Evolutionary conservation across 192 early-diverging fungal genomes (phyloP), one percentile per base, ranked within the genome.

Genomic region (Powellomyces hirtus): DNA sequence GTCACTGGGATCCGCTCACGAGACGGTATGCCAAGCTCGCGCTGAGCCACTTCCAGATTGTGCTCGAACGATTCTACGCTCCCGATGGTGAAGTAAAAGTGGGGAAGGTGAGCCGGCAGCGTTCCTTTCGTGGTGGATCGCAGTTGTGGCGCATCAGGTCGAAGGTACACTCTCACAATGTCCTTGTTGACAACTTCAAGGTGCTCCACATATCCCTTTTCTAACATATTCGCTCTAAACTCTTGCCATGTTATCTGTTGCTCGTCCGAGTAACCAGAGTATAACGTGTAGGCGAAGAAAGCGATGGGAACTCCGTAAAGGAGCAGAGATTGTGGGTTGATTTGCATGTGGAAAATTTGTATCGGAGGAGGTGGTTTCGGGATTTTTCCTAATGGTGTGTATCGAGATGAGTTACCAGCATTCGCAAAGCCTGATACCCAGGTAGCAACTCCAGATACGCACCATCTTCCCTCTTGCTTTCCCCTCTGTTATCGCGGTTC

Each of bases 1-100:
- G 92, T 84, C 1, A 99, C 93, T 0, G 96, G 94, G 45, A 99
- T 92, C 29, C 94, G 89, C 71, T 98, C 89, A 33, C 81, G 83
- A 20, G 92, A 77, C 22, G 95, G 94, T 56, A 99, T 95, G 22
- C 89, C 88, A 58, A 99, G 86, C 75, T 97, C 93, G 49, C 83
- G 78, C 66, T 99, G 97, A 29, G 96, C 95, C 24, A 88, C 84
- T 16, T 91, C 90, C 33, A 99, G 74, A 65, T 91, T 92, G 45
- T 86, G 87, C 70, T 99, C 97, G 85, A 99, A 99, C 35, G 88
- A 86, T 38, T 99, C 97, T 5, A 94, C 83, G 22, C 92, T 94
- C 26, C 94, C 97, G 51, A 98, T 98, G 49, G 93, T 89, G 71
- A 98, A 98, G 61, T 83, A 81, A 74, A 86, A 92, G 16, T 59